These are phyloP conservation scores for Coleophoma crateriformis DNA, from an alignment of 2,329 filamentous ascomycete species.

Conservation along the genomic window DNA sequence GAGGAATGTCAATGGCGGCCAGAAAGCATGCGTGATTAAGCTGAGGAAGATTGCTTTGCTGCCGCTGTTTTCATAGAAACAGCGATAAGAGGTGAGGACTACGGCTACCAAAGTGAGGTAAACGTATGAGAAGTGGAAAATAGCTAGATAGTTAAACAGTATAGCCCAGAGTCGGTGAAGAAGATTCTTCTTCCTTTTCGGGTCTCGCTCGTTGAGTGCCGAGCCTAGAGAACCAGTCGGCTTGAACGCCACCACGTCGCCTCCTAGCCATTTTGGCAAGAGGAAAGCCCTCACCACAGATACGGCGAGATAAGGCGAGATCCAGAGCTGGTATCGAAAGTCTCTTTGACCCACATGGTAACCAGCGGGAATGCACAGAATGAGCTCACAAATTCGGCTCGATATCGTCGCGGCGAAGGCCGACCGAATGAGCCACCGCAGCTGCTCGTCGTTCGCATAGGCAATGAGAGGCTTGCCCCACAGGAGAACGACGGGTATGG, in stretches of 20 bases:
- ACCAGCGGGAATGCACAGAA: too few species aligned
- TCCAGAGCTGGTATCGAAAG: too few species aligned
- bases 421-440: too few species aligned
- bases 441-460: background rate
- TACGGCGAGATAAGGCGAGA: too few species aligned
- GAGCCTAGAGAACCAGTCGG: background rate
- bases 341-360: too few species aligned
- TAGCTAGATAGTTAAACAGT: slow-evolving; percentile 47
- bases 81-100: slow-evolving; percentile 43
- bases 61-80: slow-evolving; percentile 32
- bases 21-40: slow-evolving; percentile 52
- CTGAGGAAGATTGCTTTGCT: slow-evolving; percentile 36
- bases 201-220: background rate
- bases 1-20: slow-evolving; percentile 53
- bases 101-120: slow-evolving; percentile 47
- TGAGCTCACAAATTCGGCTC: too few species aligned
- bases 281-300: background rate
- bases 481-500: background rate
- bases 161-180: slow-evolving; percentile 46
- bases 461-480: background rate
- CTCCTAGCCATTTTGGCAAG: background rate
- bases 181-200: slow-evolving; percentile 19
- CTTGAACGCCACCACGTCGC: background rate
- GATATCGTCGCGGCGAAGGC: too few species aligned
- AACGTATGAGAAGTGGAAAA: slow-evolving; percentile 49